Evolutionary conservation across 2,329 filamentous ascomycete genomes (phyloP), one percentile per base, ranked within the genome.

Genomic region (Colletotrichum truncatum): DNA sequence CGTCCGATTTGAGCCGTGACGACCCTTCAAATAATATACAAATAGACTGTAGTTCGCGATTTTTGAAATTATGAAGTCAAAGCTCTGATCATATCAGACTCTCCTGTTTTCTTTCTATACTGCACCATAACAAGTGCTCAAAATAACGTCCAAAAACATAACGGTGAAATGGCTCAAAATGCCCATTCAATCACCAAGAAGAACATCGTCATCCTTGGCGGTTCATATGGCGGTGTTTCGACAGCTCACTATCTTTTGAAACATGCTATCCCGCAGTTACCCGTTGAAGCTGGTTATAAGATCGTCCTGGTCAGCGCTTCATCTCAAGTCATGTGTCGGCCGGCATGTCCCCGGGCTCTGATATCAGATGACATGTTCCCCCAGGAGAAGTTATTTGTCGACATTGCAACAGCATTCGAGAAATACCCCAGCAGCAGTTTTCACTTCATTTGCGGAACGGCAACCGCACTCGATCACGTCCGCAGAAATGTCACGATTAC

Each of bases 181-280:
- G 28, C 28, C 21, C 38, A 6, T 25, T 1, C n/a, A 23, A 3
- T 26, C 32, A 18, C n/a, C 3, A 51, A 34, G 10, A 78, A 77
- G 36, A 80, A 77, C 60, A 83, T 87, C 60, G 73, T 87, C 66
- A 77, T 88, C 21, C 73, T 88, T 2, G 86, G 86, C 23, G 84
- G 80, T 18, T 86, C 84, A 9, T 87, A 84, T 66, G 84, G 73
- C 10, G 85, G 85, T 23, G 59, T 86, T 4, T 82, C 81, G 6
- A 78, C 76, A 4, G 83, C 85, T 1, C 85, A 89, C 68, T 85
- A 85, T 68, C 74, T 86, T 26, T 80, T 86, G 26, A 83, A 82
- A 65, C 84, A 88, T 74, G 77, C 78, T 23, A 48, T 87, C 9
- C 82, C 85, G 1, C 67, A 74, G 55, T 68, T 79, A 0, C 73